phyloP scores from a whole-genome alignment of 257 asterid genomes.

The Paulownia fortunei region DNA sequence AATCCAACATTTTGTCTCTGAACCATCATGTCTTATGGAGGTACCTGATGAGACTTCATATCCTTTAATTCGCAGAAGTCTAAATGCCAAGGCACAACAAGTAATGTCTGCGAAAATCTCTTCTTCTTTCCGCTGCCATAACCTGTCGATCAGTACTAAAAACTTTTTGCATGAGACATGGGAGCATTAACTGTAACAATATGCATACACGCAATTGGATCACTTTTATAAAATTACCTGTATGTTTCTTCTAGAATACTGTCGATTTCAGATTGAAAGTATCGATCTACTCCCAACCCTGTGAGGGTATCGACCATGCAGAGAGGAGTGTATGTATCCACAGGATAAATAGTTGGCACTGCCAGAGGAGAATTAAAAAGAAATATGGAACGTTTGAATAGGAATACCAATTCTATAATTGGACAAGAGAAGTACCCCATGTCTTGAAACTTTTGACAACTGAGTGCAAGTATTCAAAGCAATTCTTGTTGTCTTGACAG shows the following conservation, averaged over 20 bases:
- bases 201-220: background rate
- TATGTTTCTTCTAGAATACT: slow-evolving; percentile 29
- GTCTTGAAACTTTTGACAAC: background rate
- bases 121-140: slow-evolving; percentile 38
- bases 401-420: background rate
- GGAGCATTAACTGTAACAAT: background rate
- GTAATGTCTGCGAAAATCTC: slow-evolving; percentile 29
- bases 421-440: slow-evolving; percentile 23
- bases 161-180: background rate
- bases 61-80: slow-evolving; percentile 44
- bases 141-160: slow-evolving; percentile 12
- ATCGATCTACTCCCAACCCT: slow-evolving; percentile 41
- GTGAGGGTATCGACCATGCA: slow-evolving; percentile 38
- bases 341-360: slow-evolving; percentile 27
- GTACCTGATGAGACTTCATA: slow-evolving; percentile 44
- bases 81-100: slow-evolving; percentile 50
- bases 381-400: background rate
- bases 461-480: slow-evolving; percentile 31
- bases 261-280: slow-evolving; percentile 35
- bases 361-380: background rate
- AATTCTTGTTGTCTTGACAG: slow-evolving; percentile 26
- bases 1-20: no score
- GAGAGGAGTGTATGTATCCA: slow-evolving; percentile 23
- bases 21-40: no score
- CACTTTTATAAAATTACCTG: slow-evolving; percentile 16